These are phyloP conservation scores for Fusarium musae DNA, from an alignment of 2,329 filamentous ascomycete species.

Conservation along the genomic window DNA sequence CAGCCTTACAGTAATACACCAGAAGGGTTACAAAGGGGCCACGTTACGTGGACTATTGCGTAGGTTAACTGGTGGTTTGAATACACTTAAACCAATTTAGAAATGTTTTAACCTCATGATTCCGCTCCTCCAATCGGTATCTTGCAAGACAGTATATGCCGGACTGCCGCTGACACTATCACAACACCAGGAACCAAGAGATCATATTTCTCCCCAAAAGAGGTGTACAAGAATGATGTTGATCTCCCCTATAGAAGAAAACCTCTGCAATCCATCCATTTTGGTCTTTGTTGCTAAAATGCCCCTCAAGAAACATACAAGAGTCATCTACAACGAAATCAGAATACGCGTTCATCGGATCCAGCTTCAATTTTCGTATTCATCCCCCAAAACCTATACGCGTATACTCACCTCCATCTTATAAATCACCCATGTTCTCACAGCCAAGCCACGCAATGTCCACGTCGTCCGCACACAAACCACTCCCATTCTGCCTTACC, in stretches of 20 bases:
- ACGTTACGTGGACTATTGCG: conserved; percentile 1
- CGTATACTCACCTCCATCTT: conserved; percentile 17
- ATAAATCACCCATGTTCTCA: not conserved
- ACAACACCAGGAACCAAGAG: not conserved
- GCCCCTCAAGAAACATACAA: not conserved
- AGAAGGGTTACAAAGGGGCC: not conserved
- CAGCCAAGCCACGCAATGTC: not conserved
- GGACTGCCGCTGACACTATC: not conserved
- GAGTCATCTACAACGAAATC: not conserved
- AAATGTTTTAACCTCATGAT: not conserved
- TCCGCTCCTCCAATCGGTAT: not conserved
- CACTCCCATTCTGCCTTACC: not conserved
- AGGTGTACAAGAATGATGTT: not conserved
- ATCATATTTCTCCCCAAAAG: not conserved
- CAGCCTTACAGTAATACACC: not conserved
- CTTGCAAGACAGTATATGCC: not conserved
- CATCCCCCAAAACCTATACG: conserved; percentile 9
- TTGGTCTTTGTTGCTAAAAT: not conserved
- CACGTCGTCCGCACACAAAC: not conserved
- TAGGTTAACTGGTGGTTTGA: not conserved
- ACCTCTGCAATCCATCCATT: rapidly evolving
- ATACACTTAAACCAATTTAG: not conserved
- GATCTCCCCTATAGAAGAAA: rapidly evolving
- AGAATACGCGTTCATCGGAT: conserved; percentile 35
- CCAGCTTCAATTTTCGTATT: conserved; percentile 32